A percentile compares a stretch with the other conserved stretches of the same genome.
Conservation (phyloP, 768 basidiomycete genomes). For the Pisolithus microcarpus region DNA sequence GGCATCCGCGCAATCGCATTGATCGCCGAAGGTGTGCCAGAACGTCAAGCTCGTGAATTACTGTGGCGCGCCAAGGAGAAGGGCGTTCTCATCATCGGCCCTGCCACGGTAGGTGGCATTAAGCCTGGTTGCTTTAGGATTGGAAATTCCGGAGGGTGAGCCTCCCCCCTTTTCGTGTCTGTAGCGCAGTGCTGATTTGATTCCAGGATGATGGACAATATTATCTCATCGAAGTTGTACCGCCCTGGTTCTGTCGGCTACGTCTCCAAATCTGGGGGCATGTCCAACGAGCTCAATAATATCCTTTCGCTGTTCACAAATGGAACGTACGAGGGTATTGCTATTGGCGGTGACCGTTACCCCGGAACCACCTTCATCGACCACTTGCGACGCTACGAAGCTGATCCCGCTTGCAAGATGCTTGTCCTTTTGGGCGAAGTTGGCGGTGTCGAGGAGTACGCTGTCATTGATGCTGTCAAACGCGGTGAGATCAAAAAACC, state of each 20-base stretch:
- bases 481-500: slow-evolving; percentile 92
- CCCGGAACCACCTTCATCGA: slow-evolving; percentile 99
- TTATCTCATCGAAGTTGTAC: slow-evolving; percentile 97
- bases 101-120: slow-evolving; percentile 98
- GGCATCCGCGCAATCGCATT: slow-evolving; percentile 60
- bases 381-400: slow-evolving; percentile 95
- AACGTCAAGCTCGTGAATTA: slow-evolving; percentile 94
- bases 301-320: slow-evolving; percentile 94
- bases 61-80: slow-evolving; percentile 81
- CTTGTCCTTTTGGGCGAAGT: slow-evolving; percentile 98
- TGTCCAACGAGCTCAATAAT: slow-evolving; percentile 99
- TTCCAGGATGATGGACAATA: slow-evolving; percentile 97
- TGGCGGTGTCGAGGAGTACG: slow-evolving; percentile 98
- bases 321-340: slow-evolving; percentile 99
- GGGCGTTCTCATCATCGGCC: slow-evolving; percentile 88
- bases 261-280: slow-evolving; percentile 98
- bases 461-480: slow-evolving; percentile 97
- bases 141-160: slow-evolving; percentile 95
- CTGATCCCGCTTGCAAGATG: slow-evolving; percentile 98
- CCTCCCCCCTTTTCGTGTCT: slow-evolving; percentile 5
- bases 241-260: slow-evolving; percentile 96
- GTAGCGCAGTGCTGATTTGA: slow-evolving; percentile 2
- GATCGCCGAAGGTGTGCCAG: slow-evolving; percentile 98
- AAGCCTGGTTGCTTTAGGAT: slow-evolving; percentile 99
- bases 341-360: slow-evolving; percentile 99